Evolutionary conservation across 495 filamentous ascomycete species (phyloP).

Genomic region (Aspergillus nidulans): DNA sequence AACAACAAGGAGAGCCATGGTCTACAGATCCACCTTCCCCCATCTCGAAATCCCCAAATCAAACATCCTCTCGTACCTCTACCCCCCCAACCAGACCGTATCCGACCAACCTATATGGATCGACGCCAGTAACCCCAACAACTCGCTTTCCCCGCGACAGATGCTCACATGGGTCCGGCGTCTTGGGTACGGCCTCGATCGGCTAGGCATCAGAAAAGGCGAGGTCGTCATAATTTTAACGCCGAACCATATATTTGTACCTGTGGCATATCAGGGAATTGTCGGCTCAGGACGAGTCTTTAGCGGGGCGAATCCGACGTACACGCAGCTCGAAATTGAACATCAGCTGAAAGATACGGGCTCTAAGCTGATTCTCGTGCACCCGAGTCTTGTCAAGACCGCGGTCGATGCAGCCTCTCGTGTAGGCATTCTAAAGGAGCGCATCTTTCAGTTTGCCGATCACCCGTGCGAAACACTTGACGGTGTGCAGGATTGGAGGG

Average conservation of each 20-base stretch:
- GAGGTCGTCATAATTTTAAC: constrained; percentile 44
- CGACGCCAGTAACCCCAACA: constrained; percentile 31
- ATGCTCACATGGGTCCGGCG: constrained; percentile 40
- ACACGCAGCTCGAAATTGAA: constrained; percentile 37
- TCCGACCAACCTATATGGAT: constrained; percentile 42
- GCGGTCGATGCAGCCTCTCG: constrained; percentile 23
- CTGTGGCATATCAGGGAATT: constrained; percentile 42
- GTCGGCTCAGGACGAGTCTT: constrained; percentile 60
- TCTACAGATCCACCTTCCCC: constrained; percentile 13
- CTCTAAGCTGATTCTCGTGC: constrained; percentile 30
- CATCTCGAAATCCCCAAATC: constrained; percentile 37
- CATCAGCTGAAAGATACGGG: constrained; percentile 40
- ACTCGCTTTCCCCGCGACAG: constrained; percentile 32
- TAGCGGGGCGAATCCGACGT: constrained; percentile 44
- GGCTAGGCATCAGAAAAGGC: constrained; percentile 28
- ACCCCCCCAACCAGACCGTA: constrained; percentile 30
- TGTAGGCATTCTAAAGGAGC: constrained; percentile 25
- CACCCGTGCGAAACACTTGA: constrained; percentile 9
- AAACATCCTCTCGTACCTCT: constrained; percentile 42
- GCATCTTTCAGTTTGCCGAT: constrained; percentile 38
- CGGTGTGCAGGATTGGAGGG: constrained; percentile 37
- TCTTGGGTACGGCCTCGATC: constrained; percentile 37
- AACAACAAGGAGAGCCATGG: background rate
- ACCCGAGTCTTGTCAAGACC: constrained; percentile 7
- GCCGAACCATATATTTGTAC: constrained; percentile 46